Percentiles rank a stretch among this genome's conserved stretches.
phyloP scores from a whole-genome alignment of 306 rosid genomes.

The Notholithocarpus densiflorus region DNA sequence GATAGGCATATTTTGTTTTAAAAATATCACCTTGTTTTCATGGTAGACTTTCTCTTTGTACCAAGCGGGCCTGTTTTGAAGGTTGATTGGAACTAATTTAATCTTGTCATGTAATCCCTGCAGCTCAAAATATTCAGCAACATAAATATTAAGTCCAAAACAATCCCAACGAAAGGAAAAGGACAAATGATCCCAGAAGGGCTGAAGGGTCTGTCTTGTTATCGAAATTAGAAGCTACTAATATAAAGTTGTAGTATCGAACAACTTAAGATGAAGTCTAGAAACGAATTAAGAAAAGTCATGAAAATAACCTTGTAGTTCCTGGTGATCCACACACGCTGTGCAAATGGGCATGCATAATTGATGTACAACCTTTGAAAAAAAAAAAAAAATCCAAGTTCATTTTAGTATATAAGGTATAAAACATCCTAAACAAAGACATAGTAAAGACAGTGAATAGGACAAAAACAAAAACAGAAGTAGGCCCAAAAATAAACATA shows the following conservation, averaged over 20 bases:
- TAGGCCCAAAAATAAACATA: background rate
- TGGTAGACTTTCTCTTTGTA: constrained; percentile 77
- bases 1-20: background rate
- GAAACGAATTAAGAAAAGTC: background rate
- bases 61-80: constrained; percentile 73
- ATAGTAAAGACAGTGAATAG: background rate
- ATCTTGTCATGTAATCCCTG: constrained; percentile 76
- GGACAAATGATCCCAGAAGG: background rate
- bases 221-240: background rate
- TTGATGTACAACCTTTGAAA: constrained; percentile 51
- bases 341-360: constrained; percentile 72
- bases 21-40: constrained; percentile 45
- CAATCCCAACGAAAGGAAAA: background rate
- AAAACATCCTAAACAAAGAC: background rate
- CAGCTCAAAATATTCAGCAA: constrained; percentile 3
- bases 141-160: background rate
- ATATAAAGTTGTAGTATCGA: no score
- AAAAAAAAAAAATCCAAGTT: background rate
- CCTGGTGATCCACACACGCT: constrained; percentile 80
- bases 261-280: background rate
- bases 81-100: constrained; percentile 60
- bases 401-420: no score
- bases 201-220: background rate
- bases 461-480: background rate
- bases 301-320: constrained; percentile 56